Conservation (phyloP, 805 yeast genomes). For the Kregervanrija delftensis region DNA sequence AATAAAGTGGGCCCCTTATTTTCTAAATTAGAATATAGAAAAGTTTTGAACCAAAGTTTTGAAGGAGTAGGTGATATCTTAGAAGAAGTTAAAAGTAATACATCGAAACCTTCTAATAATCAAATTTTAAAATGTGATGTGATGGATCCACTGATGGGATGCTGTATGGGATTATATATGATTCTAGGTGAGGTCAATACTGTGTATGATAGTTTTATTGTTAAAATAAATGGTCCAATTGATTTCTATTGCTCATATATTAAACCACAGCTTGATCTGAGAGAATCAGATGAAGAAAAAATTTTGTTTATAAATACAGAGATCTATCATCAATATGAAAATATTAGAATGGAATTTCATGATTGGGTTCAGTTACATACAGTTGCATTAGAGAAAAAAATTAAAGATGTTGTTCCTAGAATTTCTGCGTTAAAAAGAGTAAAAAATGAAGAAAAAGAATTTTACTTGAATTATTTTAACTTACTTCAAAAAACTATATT, state of each 20-base stretch:
- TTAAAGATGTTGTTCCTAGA: conserved; percentile 11
- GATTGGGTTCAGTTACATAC: conserved; percentile 19
- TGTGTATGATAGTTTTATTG: conserved; percentile 9
- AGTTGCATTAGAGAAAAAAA: conserved; percentile 7
- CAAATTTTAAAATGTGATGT: not conserved
- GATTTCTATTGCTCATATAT: conserved; percentile 1
- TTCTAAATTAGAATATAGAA: conserved; percentile 15
- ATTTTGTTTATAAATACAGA: conserved; percentile 8
- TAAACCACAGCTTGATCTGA: conserved; percentile 3
- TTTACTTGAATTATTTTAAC: conserved; percentile 15
- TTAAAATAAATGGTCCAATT: conserved; percentile 5
- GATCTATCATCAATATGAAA: conserved; percentile 13
- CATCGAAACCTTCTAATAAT: too few species aligned
- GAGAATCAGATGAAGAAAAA: conserved; percentile 4
- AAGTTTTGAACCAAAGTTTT: conserved; percentile 6
- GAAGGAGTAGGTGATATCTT: not conserved
- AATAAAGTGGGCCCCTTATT: conserved; percentile 17
- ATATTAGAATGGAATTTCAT: conserved; percentile 15
- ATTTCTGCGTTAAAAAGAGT: conserved; percentile 4
- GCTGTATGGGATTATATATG: conserved; percentile 15
- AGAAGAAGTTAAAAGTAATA: too few species aligned
- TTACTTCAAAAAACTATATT: conserved; percentile 15
- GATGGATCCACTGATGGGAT: conserved; percentile 13
- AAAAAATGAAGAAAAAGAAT: conserved; percentile 3
- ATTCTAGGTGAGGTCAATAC: conserved; percentile 15